These are phyloP conservation scores for Coemansia erecta DNA, from an alignment of 192 early-diverging fungal genomes.

Conservation along the genomic window DNA sequence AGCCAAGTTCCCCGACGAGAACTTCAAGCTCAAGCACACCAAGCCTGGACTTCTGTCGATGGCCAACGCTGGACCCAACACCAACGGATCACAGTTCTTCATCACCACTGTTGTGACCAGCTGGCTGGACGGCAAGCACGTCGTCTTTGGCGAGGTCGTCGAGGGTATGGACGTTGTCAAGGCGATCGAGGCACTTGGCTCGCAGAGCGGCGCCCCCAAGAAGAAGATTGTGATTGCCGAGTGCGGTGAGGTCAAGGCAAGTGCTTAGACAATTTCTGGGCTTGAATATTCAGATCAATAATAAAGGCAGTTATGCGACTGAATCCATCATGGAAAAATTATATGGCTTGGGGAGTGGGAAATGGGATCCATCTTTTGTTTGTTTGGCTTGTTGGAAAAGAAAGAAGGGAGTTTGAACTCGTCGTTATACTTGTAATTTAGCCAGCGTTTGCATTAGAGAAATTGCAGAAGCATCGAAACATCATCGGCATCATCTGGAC, in stretches of 20 bases:
- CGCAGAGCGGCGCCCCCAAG: constrained; percentile 59
- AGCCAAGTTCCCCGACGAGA: constrained; percentile 66
- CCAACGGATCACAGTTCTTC: constrained; percentile 86
- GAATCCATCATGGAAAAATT: too few relatives aligned
- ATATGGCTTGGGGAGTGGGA: too few relatives aligned
- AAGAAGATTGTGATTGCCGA: constrained; percentile 61
- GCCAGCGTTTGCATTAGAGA: too few relatives aligned
- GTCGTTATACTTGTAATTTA: too few relatives aligned
- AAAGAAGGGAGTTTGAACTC: too few relatives aligned
- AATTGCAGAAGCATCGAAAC: too few relatives aligned
- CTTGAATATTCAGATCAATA: too few relatives aligned
- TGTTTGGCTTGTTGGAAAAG: too few relatives aligned
- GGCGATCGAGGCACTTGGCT: constrained; percentile 65
- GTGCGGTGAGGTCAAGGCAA: constrained; percentile 59
- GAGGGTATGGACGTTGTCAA: constrained; percentile 82
- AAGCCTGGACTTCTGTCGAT: constrained; percentile 68
- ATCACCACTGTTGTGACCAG: constrained; percentile 68
- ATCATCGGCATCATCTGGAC: too few relatives aligned
- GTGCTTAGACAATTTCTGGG: too few relatives aligned
- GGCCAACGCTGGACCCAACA: constrained; percentile 76
- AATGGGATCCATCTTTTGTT: too few relatives aligned
- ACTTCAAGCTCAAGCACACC: constrained; percentile 70
- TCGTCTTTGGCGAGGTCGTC: constrained; percentile 73
- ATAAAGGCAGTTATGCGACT: too few relatives aligned
- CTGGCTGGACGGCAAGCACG: constrained; percentile 76